Conservation (phyloP, 2,329 filamentous ascomycete species). For the Ophiostoma sp. region DNA sequence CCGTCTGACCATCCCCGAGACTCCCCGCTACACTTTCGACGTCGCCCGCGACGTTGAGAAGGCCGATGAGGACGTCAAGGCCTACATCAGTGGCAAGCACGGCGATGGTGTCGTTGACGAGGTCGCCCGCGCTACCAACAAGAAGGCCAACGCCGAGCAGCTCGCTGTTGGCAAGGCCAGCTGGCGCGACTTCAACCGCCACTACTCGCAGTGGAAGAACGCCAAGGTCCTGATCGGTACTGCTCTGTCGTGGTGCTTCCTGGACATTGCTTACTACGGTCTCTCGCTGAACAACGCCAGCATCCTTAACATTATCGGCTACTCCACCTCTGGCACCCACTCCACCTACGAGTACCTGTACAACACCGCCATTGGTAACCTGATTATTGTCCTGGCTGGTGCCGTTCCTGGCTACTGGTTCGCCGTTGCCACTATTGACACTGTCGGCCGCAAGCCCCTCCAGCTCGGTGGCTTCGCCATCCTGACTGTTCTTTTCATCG, state of each 20-base stretch:
- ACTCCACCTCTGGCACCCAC: constrained; percentile 52
- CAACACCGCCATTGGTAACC: constrained; percentile 75
- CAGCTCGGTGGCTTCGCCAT: constrained; percentile 65
- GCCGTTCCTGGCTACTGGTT: constrained; percentile 85
- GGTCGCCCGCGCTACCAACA: constrained; percentile 60
- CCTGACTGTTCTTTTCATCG: constrained; percentile 60
- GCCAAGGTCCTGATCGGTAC: constrained; percentile 63
- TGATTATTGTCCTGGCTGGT: constrained; percentile 76
- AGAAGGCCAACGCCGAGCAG: constrained; percentile 53
- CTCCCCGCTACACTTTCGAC: constrained; percentile 85
- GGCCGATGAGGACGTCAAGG: constrained; percentile 69
- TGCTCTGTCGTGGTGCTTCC: constrained; percentile 80
- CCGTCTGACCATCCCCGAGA: constrained; percentile 78
- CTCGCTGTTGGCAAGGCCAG: constrained; percentile 69
- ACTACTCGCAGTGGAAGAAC: constrained; percentile 72
- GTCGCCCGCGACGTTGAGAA: constrained; percentile 73
- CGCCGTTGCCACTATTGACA: constrained; percentile 69
- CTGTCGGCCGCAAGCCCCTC: constrained; percentile 73
- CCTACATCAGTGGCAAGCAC: constrained; percentile 67
- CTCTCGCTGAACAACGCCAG: constrained; percentile 74
- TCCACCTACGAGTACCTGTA: constrained; percentile 69
- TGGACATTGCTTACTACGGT: constrained; percentile 63
- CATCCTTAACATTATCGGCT: constrained; percentile 72
- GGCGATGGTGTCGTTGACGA: constrained; percentile 65
- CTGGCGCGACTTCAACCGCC: constrained; percentile 67